These are phyloP conservation scores for Pecoramyces ruminantium DNA, from an alignment of 192 early-diverging fungal species.

Conservation along the genomic window DNA sequence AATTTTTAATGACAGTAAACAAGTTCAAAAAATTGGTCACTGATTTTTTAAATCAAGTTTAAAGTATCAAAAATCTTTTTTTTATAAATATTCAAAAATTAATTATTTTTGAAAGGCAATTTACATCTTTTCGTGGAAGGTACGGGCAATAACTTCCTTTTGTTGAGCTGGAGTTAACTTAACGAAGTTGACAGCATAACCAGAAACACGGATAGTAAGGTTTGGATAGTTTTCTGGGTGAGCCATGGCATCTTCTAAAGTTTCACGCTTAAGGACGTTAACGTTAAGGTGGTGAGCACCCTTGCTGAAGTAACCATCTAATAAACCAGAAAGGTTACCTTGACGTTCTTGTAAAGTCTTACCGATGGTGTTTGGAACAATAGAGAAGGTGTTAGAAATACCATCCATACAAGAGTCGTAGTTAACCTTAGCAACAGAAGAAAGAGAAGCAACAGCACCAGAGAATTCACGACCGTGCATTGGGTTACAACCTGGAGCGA, in stretches of 20 bases:
- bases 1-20: not conserved
- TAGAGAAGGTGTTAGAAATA: constrained; percentile 11
- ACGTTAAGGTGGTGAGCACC: constrained; percentile 10
- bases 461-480: constrained; percentile 11
- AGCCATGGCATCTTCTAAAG: constrained; percentile 7
- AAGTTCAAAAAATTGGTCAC: not conserved
- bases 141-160: constrained; percentile 7
- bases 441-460: constrained; percentile 7
- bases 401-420: constrained; percentile 8
- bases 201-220: constrained; percentile 9
- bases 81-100: not conserved
- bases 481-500: constrained; percentile 10
- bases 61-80: not conserved
- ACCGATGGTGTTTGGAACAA: constrained; percentile 6
- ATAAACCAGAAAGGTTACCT: constrained; percentile 1
- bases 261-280: constrained; percentile 8
- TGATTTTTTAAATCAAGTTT: not conserved
- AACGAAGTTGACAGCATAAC: constrained; percentile 8
- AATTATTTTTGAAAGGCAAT: not conserved
- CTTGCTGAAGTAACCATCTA: constrained; percentile 9
- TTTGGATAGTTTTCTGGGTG: constrained; percentile 13
- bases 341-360: constrained; percentile 3
- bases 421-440: constrained; percentile 11
- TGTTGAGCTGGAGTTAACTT: constrained; percentile 8
- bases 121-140: not conserved